A percentile compares a stretch with the other conserved stretches of the same genome.
These are phyloP conservation scores for Bipolaris victoriae DNA, from an alignment of 2,329 filamentous ascomycete genomes.

Conservation along the genomic window DNA sequence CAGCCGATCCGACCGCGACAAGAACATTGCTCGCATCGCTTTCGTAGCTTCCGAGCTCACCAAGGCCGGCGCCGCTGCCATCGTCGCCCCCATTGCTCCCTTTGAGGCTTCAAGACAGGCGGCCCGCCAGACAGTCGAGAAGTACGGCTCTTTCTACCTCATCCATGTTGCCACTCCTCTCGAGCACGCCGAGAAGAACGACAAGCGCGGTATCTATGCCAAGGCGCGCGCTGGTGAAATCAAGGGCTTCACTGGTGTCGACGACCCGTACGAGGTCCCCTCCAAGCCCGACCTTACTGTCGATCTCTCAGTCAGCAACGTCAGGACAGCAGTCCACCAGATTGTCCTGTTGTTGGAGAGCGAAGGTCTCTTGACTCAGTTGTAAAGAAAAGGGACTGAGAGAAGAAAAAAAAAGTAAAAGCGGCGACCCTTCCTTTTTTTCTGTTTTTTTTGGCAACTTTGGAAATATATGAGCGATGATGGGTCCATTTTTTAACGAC, in stretches of 20 bases:
- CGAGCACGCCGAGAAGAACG: constrained; percentile 92
- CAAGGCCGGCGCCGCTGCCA: constrained; percentile 89
- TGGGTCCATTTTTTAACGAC: not conserved
- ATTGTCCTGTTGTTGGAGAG: constrained; percentile 93
- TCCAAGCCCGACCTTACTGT: constrained; percentile 82
- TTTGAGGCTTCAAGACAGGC: constrained; percentile 79
- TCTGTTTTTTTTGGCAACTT: not conserved
- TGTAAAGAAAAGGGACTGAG: constrained; percentile 18
- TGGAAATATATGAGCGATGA: no score
- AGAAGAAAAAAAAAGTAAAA: not conserved
- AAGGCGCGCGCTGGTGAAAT: constrained; percentile 87
- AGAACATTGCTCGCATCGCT: constrained; percentile 93
- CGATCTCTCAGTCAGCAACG: constrained; percentile 82
- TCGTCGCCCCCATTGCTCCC: constrained; percentile 93
- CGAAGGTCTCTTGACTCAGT: constrained; percentile 77
- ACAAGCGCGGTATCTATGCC: constrained; percentile 88
- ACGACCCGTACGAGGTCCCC: constrained; percentile 93
- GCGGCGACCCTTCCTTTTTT: not conserved
- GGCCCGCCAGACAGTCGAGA: constrained; percentile 84
- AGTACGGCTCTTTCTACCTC: constrained; percentile 90
- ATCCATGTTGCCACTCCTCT: constrained; percentile 93
- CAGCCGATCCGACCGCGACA: constrained; percentile 87
- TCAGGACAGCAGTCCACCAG: constrained; percentile 94
- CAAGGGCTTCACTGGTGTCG: constrained; percentile 97
- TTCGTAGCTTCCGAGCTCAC: constrained; percentile 97